Conservation (phyloP, 2,329 filamentous ascomycete genomes). For the Alternaria panax region DNA sequence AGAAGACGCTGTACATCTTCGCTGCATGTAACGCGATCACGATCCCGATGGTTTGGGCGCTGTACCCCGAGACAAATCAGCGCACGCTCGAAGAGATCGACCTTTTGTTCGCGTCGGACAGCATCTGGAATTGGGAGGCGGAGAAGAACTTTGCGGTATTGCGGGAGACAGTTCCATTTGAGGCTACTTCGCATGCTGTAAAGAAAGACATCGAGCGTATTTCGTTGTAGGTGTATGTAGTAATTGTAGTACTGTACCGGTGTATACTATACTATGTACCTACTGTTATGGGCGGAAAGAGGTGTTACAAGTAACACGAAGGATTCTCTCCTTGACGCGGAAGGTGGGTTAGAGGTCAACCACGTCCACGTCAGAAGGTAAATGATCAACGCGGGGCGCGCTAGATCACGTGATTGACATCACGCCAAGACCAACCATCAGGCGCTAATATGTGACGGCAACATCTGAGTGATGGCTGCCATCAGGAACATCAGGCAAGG, state of each 20-base stretch:
- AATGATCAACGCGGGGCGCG: no score
- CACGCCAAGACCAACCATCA: no score
- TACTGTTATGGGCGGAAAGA: no score
- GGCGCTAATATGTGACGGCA: no score
- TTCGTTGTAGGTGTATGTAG: background rate
- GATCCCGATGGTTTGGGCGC: constrained; percentile 74
- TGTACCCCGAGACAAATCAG: constrained; percentile 78
- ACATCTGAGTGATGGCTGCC: no score
- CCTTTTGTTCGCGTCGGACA: constrained; percentile 71
- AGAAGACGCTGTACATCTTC: constrained; percentile 79
- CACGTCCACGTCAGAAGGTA: no score
- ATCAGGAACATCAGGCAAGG: no score
- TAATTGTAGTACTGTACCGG: background rate
- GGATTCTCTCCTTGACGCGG: no score
- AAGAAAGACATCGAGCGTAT: constrained; percentile 14
- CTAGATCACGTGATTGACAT: no score
- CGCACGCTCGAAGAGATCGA: constrained; percentile 80
- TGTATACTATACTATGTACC: no score
- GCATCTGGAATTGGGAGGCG: constrained; percentile 69
- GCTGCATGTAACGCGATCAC: constrained; percentile 70
- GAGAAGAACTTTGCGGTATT: constrained; percentile 39
- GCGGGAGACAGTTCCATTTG: constrained; percentile 17
- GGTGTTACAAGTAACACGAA: no score
- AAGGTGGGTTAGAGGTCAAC: no score
- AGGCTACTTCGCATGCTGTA: background rate